Evolutionary conservation across 768 basidiomycete species (phyloP), one percentile per base, ranked within the genome.

Genomic region (Phanerodontia chrysosporium): DNA sequence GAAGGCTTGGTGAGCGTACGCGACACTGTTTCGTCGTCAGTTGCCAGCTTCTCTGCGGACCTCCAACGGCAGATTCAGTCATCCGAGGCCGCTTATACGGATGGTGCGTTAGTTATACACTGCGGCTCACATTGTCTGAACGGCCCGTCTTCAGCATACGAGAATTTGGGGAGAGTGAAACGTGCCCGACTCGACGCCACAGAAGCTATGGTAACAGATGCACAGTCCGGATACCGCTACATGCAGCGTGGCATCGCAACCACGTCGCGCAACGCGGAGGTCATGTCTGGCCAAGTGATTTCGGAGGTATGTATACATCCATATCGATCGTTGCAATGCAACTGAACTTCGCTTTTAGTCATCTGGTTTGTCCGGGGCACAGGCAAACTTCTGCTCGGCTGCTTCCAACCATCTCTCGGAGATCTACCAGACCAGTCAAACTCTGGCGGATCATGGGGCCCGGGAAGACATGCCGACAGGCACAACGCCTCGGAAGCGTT

Each of bases 401-500:
- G 74, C 80, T 1, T 69, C 70, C 10, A 70, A 71, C 12, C 76
- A 81, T 29, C 68, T 93, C 6, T 66, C 76, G 4, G 69, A 75
- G 4, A 69, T 89, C 22, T 80, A 81, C 45, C 74, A 78, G 22
- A 80, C 80, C 1, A 80, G 80, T 2, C 74, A 78, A 29, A 72
- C 75, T 14, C 72, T 92, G 22, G 68, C 78, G 7, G 80, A 84
- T 28, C 76, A 84, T 57, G 90, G 85, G 9, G 75, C 80, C 8
- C 80, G 74, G 57, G 83, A 84, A 56, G 92, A 93, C 65, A 67
- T 73, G 22, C 73, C 88, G 1, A 90, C 86, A 14, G 92, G 92
- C 5, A 73, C 74, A 55, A 94, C 92, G 2, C 92, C 92, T 35
- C 83, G 82, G 48, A 92, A 90, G 75, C 85, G 89, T 30, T 71